Percentiles rank a stretch among this genome's conserved stretches.
phyloP scores from a whole-genome alignment of 495 filamentous ascomycete genomes.

The Hypomontagnella monticulosa region DNA sequence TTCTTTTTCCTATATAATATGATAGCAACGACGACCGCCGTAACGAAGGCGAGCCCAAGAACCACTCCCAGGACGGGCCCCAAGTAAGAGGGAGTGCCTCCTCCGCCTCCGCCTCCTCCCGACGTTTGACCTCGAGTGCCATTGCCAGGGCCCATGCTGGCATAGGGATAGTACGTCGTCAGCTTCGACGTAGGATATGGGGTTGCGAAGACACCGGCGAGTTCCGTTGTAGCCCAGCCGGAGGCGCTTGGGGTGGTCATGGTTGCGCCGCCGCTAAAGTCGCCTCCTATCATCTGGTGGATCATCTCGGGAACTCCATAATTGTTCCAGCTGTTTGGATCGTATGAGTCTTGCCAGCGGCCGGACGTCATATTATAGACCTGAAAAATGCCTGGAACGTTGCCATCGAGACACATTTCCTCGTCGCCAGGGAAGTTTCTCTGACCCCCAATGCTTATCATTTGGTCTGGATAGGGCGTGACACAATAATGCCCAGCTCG shows the following conservation, averaged over 20 bases:
- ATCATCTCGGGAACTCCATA: conserved; percentile 72
- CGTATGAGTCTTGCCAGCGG: conserved; percentile 67
- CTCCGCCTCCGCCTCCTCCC: conserved; percentile 22
- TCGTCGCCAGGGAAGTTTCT: conserved; percentile 28
- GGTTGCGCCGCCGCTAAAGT: conserved; percentile 68
- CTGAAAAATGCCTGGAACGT: conserved; percentile 56
- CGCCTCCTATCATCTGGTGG: conserved; percentile 68
- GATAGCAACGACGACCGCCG: conserved; percentile 60
- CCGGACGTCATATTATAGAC: conserved; percentile 72
- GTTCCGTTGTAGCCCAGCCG: conserved; percentile 61
- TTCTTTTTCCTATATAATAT: conserved; percentile 65
- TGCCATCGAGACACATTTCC: conserved; percentile 63
- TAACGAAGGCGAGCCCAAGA: conserved; percentile 68
- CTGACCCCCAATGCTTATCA: conserved; percentile 74
- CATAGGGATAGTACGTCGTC: conserved; percentile 69
- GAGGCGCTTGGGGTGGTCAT: conserved; percentile 53
- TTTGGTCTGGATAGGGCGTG: conserved; percentile 75
- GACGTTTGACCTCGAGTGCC: conserved; percentile 43
- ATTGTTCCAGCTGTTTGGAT: conserved; percentile 64
- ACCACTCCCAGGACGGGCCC: conserved; percentile 74
- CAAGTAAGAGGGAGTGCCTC: conserved; percentile 67
- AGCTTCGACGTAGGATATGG: conserved; percentile 67
- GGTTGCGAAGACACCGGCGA: conserved; percentile 63
- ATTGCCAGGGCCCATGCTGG: conserved; percentile 41
- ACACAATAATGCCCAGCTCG: conserved; percentile 72